Conservation (phyloP, 1,139 yeast genomes). For the Debaryomyces sp. region DNA sequence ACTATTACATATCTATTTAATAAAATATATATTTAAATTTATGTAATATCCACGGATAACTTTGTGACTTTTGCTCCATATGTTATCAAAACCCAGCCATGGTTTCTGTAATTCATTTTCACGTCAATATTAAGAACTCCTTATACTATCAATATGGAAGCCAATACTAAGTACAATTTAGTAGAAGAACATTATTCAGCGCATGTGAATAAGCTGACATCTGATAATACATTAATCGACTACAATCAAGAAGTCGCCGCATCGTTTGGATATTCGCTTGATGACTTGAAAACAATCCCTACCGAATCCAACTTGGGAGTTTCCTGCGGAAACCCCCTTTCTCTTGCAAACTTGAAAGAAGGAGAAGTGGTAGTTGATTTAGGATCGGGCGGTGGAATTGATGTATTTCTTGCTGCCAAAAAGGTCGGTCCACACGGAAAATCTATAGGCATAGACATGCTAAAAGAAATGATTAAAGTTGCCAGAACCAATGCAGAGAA, state of each 20-base stretch:
- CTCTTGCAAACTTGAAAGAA: conserved; percentile 1
- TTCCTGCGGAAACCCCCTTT: not conserved
- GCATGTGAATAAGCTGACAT: not conserved
- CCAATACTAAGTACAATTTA: not conserved
- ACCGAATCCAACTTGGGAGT: conserved; percentile 1
- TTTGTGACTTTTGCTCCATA: too few species aligned
- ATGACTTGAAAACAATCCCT: conserved; percentile 1
- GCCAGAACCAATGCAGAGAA: not conserved
- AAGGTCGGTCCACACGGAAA: conserved; percentile 1
- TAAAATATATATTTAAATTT: conserved; percentile 5
- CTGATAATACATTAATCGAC: not conserved
- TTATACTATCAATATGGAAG: not conserved
- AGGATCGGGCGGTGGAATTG: conserved; percentile 2
- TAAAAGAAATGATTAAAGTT: not conserved
- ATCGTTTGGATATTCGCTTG: not conserved
- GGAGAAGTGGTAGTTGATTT: conserved; percentile 1
- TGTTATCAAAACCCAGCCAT: too few species aligned
- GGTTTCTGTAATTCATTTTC: too few species aligned
- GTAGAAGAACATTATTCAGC: not conserved
- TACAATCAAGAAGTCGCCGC: not conserved
- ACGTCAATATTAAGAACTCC: too few species aligned
- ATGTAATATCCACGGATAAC: not conserved
- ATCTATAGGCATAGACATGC: not conserved
- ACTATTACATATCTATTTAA: not conserved
- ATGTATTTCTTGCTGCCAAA: conserved; percentile 1